Evolutionary conservation across 495 filamentous ascomycete species (phyloP), one percentile per base, ranked within the genome.

Genomic region (Podospora pseudopauciseta): DNA sequence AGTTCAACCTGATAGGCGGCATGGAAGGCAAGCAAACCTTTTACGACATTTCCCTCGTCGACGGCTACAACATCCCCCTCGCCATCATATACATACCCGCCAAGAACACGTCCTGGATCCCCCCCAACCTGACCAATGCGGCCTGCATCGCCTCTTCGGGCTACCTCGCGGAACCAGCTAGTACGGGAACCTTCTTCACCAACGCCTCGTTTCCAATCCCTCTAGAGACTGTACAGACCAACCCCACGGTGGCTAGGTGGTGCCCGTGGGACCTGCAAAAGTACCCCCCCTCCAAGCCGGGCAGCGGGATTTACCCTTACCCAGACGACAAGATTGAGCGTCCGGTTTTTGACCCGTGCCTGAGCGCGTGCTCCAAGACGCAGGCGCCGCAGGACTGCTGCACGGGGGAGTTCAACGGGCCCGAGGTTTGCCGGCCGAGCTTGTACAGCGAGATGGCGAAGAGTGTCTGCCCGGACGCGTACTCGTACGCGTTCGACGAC

Each of bases 41-140:
- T 76, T 93, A 93, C 77, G 92, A 94, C 77, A 90, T 94, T 68
- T 92, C 90, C 44, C 85, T 94, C 44, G 91, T 94, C 30, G 91
- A 94, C 75, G 91, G 92, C 55, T 93, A 94, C 83, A 93, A 94
- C 76, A 78, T 94, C 9, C 90, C 90, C 6, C 70, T 94, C 64
- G 89, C 81, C 30, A 87, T 94, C 66, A 79, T 89, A 64, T 88
- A 83, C 74, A 80, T 85, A 60, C 88, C 81, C 32, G 82, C 80
- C 26, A 73, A 81, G 32, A 86, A 89, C 74, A 78, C 80, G 9
- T 80, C 77, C 15, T 83, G 84, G 68, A 86, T 92, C 68, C 88
- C 89, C 16, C 88, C 89, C 5, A 91, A 91, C 71, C 81, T 91
- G n/a, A 90, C 87, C 19, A 92, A 92, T 74, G 82, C 84, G 13